Conservation (phyloP, 108 stramenopile genomes). For the Fistulifera pelliculosa region DNA sequence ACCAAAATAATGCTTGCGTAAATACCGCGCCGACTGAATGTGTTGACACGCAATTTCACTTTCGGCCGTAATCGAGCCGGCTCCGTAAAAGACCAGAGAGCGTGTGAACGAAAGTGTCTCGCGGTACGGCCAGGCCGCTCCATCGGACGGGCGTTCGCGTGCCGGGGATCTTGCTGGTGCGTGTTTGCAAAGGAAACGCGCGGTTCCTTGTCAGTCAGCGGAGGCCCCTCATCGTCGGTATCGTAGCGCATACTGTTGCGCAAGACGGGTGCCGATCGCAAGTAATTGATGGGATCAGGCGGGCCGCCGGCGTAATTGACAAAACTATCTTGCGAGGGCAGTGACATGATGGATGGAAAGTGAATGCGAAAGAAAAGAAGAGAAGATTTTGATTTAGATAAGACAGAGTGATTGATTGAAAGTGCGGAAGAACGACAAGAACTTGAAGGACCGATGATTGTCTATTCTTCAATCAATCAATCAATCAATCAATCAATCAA, state of each 20-base stretch:
- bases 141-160: slow-evolving; percentile 60
- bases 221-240: slow-evolving; percentile 19
- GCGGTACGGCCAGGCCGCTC: slow-evolving; percentile 36
- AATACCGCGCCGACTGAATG: slow-evolving; percentile 52
- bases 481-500: no score
- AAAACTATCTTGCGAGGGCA: neutral
- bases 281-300: slow-evolving; percentile 38
- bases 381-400: no score
- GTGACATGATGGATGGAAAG: neutral
- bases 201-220: neutral
- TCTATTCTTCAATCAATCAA: no score
- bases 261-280: slow-evolving; percentile 15
- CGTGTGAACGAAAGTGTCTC: slow-evolving; percentile 83
- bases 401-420: no score
- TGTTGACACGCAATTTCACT: slow-evolving; percentile 59
- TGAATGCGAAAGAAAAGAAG: neutral
- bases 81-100: slow-evolving; percentile 81
- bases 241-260: slow-evolving; percentile 13
- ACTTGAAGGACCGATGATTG: no score
- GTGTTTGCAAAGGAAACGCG: neutral
- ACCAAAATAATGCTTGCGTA: slow-evolving; percentile 69
- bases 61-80: slow-evolving; percentile 69
- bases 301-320: slow-evolving; percentile 22
- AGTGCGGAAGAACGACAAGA: no score
- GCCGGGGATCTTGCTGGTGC: slow-evolving; percentile 59